A percentile compares a stretch with the other conserved stretches of the same genome.
Evolutionary conservation across 495 filamentous ascomycete genomes (phyloP).

Genomic region (Penicillium verhagenii): DNA sequence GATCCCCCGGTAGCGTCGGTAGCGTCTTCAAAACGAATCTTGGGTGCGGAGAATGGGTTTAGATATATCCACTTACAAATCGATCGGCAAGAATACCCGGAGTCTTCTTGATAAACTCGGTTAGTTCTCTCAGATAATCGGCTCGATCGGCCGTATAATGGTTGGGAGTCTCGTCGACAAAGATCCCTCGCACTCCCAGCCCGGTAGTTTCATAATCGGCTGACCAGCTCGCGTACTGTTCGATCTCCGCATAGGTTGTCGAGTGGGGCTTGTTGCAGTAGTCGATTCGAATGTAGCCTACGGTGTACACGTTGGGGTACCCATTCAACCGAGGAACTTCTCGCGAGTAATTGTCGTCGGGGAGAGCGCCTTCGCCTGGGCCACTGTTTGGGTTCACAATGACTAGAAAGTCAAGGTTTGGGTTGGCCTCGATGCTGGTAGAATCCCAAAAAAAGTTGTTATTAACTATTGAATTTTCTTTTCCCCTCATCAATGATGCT

Average conservation of each 20-base stretch:
- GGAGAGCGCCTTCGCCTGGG: neutral
- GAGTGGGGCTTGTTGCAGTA: conserved; percentile 6
- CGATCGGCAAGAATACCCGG: conserved; percentile 2
- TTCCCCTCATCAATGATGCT: too few species aligned
- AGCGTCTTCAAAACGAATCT: neutral
- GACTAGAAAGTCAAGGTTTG: neutral
- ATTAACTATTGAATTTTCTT: neutral
- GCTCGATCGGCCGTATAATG: neutral
- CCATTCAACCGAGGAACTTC: conserved; percentile 3
- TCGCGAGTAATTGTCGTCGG: conserved; percentile 1
- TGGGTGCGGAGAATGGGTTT: neutral
- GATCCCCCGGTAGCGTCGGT: neutral
- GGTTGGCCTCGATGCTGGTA: neutral
- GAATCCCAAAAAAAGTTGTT: too few species aligned
- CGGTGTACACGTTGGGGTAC: neutral
- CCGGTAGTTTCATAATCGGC: neutral
- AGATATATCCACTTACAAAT: conserved; percentile 7
- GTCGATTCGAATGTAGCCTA: conserved; percentile 6
- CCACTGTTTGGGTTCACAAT: conserved; percentile 5
- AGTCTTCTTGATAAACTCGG: conserved; percentile 1
- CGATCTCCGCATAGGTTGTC: neutral
- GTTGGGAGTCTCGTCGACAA: conserved; percentile 3
- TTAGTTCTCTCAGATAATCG: neutral
- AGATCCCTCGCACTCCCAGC: neutral
- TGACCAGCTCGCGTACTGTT: conserved; percentile 1